Conservation (phyloP, 371 early-diverging fungal genomes). For the Circinella umbellata region DNA sequence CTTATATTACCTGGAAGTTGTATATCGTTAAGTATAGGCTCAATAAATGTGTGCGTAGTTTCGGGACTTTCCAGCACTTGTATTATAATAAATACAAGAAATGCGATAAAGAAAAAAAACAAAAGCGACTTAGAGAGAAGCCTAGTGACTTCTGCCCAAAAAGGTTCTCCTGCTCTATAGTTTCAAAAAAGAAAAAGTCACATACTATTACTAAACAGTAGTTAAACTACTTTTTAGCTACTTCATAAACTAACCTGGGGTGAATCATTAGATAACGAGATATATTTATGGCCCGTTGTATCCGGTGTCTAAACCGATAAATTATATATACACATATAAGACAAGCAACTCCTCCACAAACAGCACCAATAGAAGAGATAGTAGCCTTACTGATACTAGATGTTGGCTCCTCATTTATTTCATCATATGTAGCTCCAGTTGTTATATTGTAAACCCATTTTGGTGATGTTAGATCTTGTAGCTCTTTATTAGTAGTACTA, state of each 20-base stretch:
- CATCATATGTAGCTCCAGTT: slow-evolving; percentile 1
- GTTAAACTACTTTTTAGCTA: too few relatives aligned
- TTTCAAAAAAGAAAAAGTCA: neutral
- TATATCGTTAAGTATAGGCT: neutral
- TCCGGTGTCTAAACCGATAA: too few relatives aligned
- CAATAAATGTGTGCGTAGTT: slow-evolving; percentile 12
- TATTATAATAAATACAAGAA: slow-evolving; percentile 30
- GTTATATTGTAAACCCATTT: slow-evolving; percentile 14
- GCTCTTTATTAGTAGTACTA: too few relatives aligned
- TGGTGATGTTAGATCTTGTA: neutral
- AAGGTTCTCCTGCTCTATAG: slow-evolving; percentile 35
- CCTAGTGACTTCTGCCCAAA: slow-evolving; percentile 37
- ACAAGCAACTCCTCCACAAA: slow-evolving; percentile 6
- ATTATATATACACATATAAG: too few relatives aligned
- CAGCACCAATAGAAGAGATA: slow-evolving; percentile 25
- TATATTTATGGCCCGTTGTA: too few relatives aligned
- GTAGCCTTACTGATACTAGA: slow-evolving; percentile 17
- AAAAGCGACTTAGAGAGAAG: slow-evolving; percentile 24
- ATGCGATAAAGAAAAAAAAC: slow-evolving; percentile 25
- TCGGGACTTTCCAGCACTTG: slow-evolving; percentile 34
- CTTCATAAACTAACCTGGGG: too few relatives aligned
- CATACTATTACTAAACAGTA: too few relatives aligned
- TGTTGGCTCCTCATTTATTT: neutral
- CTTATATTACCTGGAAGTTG: slow-evolving; percentile 11
- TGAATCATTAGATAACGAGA: too few relatives aligned